Evolutionary conservation across 306 rosid genomes (phyloP).

Genomic region (Begonia loranthoides): DNA sequence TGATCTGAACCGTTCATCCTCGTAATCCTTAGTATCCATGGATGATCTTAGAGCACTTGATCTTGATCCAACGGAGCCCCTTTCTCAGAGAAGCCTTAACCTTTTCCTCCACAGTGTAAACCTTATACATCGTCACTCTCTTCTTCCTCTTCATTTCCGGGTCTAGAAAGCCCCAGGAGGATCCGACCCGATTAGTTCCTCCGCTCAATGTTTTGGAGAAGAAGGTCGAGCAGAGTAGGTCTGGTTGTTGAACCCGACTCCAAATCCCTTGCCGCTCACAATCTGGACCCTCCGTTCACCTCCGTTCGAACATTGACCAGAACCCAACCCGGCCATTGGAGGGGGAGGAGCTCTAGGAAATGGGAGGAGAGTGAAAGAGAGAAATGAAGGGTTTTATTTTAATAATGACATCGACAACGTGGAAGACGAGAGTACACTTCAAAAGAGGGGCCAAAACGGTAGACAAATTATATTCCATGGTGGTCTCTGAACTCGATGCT

Average conservation of each 20-base stretch:
- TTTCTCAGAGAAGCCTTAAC: constrained; percentile 47
- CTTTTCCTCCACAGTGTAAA: constrained; percentile 49
- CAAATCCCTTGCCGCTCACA: constrained; percentile 57
- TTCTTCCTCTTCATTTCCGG: constrained; percentile 52
- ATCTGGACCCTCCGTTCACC: constrained; percentile 24
- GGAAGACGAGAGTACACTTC: background rate
- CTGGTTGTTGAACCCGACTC: constrained; percentile 6
- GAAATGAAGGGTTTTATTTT: background rate
- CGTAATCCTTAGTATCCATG: constrained; percentile 30
- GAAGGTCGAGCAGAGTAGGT: constrained; percentile 1
- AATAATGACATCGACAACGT: background rate
- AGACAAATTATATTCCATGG: background rate
- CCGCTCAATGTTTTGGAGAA: constrained; percentile 21
- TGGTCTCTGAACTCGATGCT: background rate
- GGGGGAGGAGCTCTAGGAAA: background rate
- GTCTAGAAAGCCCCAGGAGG: constrained; percentile 32
- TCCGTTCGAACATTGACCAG: constrained; percentile 8
- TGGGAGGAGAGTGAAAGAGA: background rate
- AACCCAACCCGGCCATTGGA: constrained; percentile 30
- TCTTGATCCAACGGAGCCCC: constrained; percentile 64
- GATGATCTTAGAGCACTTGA: constrained; percentile 45
- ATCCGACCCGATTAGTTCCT: constrained; percentile 16
- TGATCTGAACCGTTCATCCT: background rate
- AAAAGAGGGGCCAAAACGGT: background rate
- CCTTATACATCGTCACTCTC: constrained; percentile 58